These are phyloP conservation scores for Talaromyces trachyspermus DNA, from an alignment of 495 filamentous ascomycete species.

Conservation along the genomic window DNA sequence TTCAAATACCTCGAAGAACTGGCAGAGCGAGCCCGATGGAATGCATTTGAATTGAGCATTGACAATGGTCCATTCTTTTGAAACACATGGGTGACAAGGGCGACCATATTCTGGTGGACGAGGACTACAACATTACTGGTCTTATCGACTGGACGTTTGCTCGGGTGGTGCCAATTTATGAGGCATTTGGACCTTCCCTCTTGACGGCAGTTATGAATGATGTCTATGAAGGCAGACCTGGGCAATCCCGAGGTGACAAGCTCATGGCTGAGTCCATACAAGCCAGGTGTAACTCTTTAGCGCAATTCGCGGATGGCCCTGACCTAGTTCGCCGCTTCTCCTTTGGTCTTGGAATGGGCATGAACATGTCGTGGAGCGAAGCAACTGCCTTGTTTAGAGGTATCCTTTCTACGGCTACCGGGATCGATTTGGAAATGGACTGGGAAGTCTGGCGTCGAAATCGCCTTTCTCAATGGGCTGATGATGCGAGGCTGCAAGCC, in stretches of 20 bases:
- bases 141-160: slow-evolving; percentile 26
- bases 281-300: not conserved
- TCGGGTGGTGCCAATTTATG: slow-evolving; percentile 2
- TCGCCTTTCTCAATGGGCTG: slow-evolving; percentile 6
- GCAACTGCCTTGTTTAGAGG: slow-evolving; percentile 5
- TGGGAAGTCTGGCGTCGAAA: slow-evolving; percentile 7
- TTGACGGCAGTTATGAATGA: slow-evolving; percentile 3
- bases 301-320: not conserved
- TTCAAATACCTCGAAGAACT: slow-evolving; percentile 16
- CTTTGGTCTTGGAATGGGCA: slow-evolving; percentile 9
- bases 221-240: slow-evolving; percentile 4
- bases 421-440: not conserved
- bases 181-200: slow-evolving; percentile 9
- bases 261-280: not conserved
- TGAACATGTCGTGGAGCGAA: slow-evolving; percentile 7
- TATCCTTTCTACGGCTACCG: slow-evolving; percentile 7
- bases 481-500: slow-evolving; percentile 1
- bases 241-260: not conserved
- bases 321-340: slow-evolving; percentile 10
- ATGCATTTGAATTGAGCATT: slow-evolving; percentile 3
- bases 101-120: slow-evolving; percentile 30
- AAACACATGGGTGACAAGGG: slow-evolving; percentile 10
- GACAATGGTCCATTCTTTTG: slow-evolving; percentile 6
- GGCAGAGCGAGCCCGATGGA: not conserved
- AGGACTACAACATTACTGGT: slow-evolving; percentile 28